These are phyloP conservation scores for Candida jianshihensis DNA, from an alignment of 805 yeast genomes.

Conservation along the genomic window DNA sequence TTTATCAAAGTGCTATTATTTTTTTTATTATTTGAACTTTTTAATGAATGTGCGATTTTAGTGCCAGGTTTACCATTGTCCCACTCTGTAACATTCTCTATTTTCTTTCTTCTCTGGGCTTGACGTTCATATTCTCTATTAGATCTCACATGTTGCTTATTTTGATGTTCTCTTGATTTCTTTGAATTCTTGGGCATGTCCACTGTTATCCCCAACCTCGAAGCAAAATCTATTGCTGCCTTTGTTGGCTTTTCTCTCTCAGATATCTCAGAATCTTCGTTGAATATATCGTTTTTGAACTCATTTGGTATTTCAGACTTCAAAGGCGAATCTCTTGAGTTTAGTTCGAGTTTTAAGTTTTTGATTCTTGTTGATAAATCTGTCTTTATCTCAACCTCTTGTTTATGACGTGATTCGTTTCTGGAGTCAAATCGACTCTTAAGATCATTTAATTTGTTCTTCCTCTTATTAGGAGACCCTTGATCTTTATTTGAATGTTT, in stretches of 20 bases:
- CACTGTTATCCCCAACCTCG: constrained; percentile 17
- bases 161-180: not conserved
- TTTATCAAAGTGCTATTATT: not conserved
- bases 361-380: too few relatives aligned
- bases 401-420: too few relatives aligned
- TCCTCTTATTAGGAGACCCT: not conserved
- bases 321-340: too few relatives aligned
- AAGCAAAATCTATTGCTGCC: constrained; percentile 17
- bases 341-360: too few relatives aligned
- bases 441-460: too few relatives aligned
- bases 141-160: not conserved
- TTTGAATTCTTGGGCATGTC: not conserved
- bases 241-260: constrained; percentile 9
- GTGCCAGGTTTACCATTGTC: constrained; percentile 8
- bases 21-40: not conserved
- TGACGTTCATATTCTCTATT: constrained; percentile 8
- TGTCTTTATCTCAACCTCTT: too few relatives aligned
- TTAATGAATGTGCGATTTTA: constrained; percentile 2
- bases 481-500: not conserved
- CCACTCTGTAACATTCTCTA: constrained; percentile 6
- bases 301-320: too few relatives aligned
- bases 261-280: not conserved
- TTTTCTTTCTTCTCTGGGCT: constrained; percentile 6
- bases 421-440: too few relatives aligned
- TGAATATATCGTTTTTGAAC: constrained; percentile 5